Base-by-base conservation (phyloP, 768 basidiomycete genomes). In the Tylopilus felleus region DNA sequence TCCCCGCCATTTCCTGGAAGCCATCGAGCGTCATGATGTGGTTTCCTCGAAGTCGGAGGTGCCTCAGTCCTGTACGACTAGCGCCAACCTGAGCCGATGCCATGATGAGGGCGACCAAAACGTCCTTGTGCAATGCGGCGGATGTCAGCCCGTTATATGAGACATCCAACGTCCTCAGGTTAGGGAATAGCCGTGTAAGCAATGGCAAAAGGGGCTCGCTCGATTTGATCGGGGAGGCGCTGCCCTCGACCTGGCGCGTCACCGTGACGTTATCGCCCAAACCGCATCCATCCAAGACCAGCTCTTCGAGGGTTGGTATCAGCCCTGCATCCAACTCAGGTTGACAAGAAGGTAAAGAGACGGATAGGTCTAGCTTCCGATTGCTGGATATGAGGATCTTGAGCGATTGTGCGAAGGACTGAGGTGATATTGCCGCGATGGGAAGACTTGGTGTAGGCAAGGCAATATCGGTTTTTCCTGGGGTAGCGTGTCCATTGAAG, bases 111-210 rank as follows among this genome's bases (percentile, higher is more conserved):
- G 60, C 53, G 1, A 77, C 70, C 27, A 90, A 67, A 1, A 73
- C 74, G 3, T 79, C 79, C 23, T 74, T 67, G 2, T 75, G 73
- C 14, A 90, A 65, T 4, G 81, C 77, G 0, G 72, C 70, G 51
- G 78, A 79, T 1, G 84, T 84, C 12, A 93, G 68, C 3, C 71
- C 60, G 59, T 93, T 93, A 66, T 86, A 86, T n/a, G 88, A 86
- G 53, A 93, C 71, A 55, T 92, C 84, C 14, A 93, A 77, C 12
- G 79, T 83, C 35, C 74, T 76, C 42, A 93, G 63, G 57, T 79
- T 80, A 2, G 91, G 90, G 71, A 93, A 93, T 12, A 92, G 73
- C 51, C 73, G 75, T 3, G 81, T 73, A 39, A 93, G 68, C 23
- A 85, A 73, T 1, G 81, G 74, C 21, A 93, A 68, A 17, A 88